These are phyloP conservation scores for Medicago lupulina DNA, from an alignment of 306 rosid genomes.

Conservation along the genomic window DNA sequence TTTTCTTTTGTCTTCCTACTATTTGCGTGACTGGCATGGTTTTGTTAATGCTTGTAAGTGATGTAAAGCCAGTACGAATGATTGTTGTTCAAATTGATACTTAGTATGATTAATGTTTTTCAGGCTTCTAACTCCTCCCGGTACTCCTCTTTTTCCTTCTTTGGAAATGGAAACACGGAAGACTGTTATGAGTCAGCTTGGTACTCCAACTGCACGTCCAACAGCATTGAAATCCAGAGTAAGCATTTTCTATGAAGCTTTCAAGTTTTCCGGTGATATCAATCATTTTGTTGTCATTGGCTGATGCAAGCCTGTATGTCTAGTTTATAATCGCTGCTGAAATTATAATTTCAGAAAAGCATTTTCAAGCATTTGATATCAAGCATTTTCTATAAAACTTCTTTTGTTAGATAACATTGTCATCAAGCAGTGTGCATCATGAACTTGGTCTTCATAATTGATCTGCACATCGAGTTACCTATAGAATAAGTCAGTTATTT, in stretches of 20 bases:
- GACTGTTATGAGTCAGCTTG: slow-evolving; percentile 81
- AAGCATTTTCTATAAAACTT: no score
- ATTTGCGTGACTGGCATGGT: slow-evolving; percentile 18
- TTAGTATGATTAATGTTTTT: slow-evolving; percentile 43
- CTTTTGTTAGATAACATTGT: slow-evolving; percentile 18
- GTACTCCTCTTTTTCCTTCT: slow-evolving; percentile 98
- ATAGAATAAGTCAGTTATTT: slow-evolving; percentile 22
- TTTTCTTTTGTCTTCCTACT: not conserved
- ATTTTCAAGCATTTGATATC: no score
- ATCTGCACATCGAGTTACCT: slow-evolving; percentile 10
- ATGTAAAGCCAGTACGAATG: slow-evolving; percentile 12
- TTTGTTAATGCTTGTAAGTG: slow-evolving; percentile 16
- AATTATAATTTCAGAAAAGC: no score
- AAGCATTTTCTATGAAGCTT: slow-evolving; percentile 49
- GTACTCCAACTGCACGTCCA: slow-evolving; percentile 74
- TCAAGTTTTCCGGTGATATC: slow-evolving; percentile 28
- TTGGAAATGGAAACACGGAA: slow-evolving; percentile 84
- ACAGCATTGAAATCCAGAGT: slow-evolving; percentile 84
- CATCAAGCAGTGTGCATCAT: slow-evolving; percentile 31
- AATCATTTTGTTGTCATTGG: slow-evolving; percentile 25
- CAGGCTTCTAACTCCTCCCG: slow-evolving; percentile 98
- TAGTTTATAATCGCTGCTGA: slow-evolving; percentile 14
- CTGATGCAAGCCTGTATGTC: slow-evolving; percentile 15
- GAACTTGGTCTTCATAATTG: slow-evolving; percentile 29
- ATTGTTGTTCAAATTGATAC: slow-evolving; percentile 31